Base-by-base conservation (phyloP, 78 protist species). In the Mantamonas sphyraenae region DNA sequence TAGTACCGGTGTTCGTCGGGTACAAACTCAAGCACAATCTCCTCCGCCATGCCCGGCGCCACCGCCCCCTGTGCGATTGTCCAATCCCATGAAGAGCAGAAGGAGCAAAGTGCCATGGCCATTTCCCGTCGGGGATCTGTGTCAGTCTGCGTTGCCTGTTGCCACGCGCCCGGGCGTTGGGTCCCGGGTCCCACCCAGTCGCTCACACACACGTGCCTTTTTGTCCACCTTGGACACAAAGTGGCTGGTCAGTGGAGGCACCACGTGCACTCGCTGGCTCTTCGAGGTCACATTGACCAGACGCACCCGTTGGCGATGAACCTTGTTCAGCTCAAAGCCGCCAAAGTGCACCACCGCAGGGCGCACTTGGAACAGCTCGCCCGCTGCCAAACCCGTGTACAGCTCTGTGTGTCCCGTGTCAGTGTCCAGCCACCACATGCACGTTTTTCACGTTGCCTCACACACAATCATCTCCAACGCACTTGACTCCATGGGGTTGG, bases 1-100 rank as follows among this genome's bases (percentile, higher is more conserved):
- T 58, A 76, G 61, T 76, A 76, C 62, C 68, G 64, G 51, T 8
- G 31, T 38, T 76, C 81, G 43, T 20, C 1, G 28, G 81, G 74
- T 16, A 26, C n/a, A 50, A 76, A 76, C 62, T 50, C 30, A 2
- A 76, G 3, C 26, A 2, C 0, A 20, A 74, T 17, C 33, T 20
- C 26, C 60, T 64, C 69, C 17, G 58, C 43, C 73, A 74, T 9
- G 33, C 71, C 73, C 12, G 69, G 80, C 31, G 62, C 59, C 14
- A 73, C 24, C 24, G 12, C 53, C 3, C 34, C 20, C 63, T 26
- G n/a, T n/a, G n/a, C n/a, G n/a, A n/a, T n/a, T n/a, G n/a, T n/a
- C n/a, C n/a, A n/a, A n/a, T n/a, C n/a, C n/a, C n/a, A n/a, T n/a
- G n/a, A n/a, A n/a, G n/a, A n/a, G n/a, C n/a, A n/a, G n/a, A n/a